Evolutionary conservation across 805 yeast genomes (phyloP), one percentile per base, ranked within the genome.

Genomic region (Wickerhamiella vanderwaltii): DNA sequence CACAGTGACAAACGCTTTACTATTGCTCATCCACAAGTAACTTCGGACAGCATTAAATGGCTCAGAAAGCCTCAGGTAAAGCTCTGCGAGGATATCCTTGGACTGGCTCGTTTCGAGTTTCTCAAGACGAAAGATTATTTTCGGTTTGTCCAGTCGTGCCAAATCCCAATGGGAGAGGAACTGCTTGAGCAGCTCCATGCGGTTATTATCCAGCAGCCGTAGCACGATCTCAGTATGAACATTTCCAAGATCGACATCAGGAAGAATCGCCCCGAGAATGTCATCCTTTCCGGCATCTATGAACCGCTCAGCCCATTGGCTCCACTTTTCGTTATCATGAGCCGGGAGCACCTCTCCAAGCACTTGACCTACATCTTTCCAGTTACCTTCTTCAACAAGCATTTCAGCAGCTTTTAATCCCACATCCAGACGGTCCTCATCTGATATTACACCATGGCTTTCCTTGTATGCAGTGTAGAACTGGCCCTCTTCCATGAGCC

Each of bases 21-120:
- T 54, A 54, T 81, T 86, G 47, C 69, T 64, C 20, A 79, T 58
- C 13, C 56, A 57, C 11, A 83, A 65, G 49, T 83, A 63, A 53
- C 79, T 86, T 0, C 66, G 66, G 6, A 80, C 74, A 1, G 95
- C 87, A 25, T 67, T 65, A 1, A 63, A 61, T 2, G 79, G 79
- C 32, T 77, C 78, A 24, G 71, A 69, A 0, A 74, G 60, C 39
- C 68, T 66, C 9, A 79, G 60, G 50, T 79, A 79, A 7, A 85
- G 51, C 9, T 69, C 61, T 22, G 59, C 60, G 11, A 56, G 46
- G 5, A 51, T 48, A 24, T 28, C 35, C 53, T 35, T 48, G 25
- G 35, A 39, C 17, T 9, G 41, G 25, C 43, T 45, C 3, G 48
- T 54, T 25, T 59, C 58, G 43, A 60, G 52, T 11, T 64, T 68